Base-by-base conservation (phyloP, 768 basidiomycete genomes). In the Pholiota conissans region DNA sequence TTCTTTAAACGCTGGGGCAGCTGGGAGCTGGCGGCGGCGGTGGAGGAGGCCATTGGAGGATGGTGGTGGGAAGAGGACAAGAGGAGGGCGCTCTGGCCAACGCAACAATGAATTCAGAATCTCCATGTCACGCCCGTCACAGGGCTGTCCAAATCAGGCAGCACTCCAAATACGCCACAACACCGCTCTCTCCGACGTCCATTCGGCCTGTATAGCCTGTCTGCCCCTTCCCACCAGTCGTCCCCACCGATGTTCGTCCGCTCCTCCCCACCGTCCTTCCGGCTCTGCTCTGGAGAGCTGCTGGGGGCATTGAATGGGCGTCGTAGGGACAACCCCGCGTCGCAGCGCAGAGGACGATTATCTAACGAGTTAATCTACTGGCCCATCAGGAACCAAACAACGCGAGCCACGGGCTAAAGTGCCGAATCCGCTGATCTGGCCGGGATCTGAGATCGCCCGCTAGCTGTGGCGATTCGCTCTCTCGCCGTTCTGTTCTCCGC, bases 31-130 rank as follows among this genome's bases (percentile, higher is more conserved):
- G 32, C 18, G 53, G 22, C 55, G 56, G 67, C 51, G 55, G 60
- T 55, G 53, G 62, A 40, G 52, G 63, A 55, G 55, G 69, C 58
- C 65, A 69, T 68, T 61, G 65, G 53, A 65, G 60, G 71, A 68
- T 76, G 70, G 76, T 77, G 74, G 76, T 77, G 74, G 74, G 75
- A 74, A 74, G 74, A 73, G 73, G 73, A 72, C 70, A 78, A 74
- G 73, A 65, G 65, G 68, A 69, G 59, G 69, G 67, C 66, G 70
- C 72, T 69, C 67, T 65, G 65, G 72, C 71, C 73, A 73, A 68
- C 70, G 73, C 72, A 77, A 73, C 72, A 74, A 74, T 74, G 69
- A 71, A 70, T 66, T 70, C 63, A 65, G 62, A 68, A 67, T 65
- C 61, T 60, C 60, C 65, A 55, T 63, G 70, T 70, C 67, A 72